Evolutionary conservation across 768 basidiomycete genomes (phyloP).

Genomic region (Suillus clintonianus): DNA sequence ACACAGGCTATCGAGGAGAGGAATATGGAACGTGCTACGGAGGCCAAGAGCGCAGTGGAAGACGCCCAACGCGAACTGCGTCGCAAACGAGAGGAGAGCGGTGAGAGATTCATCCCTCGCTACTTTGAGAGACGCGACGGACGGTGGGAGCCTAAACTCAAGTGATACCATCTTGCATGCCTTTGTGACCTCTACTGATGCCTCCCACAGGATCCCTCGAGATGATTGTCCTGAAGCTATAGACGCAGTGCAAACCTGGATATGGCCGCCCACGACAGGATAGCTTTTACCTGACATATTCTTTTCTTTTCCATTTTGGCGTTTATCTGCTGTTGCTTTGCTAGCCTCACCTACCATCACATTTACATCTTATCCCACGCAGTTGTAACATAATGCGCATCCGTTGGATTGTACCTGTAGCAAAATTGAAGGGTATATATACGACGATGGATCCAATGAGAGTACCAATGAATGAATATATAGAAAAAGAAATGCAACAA

Average conservation of each 20-base stretch:
- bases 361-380: constrained; percentile 18
- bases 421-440: constrained; percentile 39
- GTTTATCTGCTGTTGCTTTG: constrained; percentile 4
- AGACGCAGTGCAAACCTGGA: constrained; percentile 73
- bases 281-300: neutral
- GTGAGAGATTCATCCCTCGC: constrained; percentile 66
- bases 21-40: constrained; percentile 94
- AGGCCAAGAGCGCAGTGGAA: constrained; percentile 87
- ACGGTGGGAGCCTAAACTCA: constrained; percentile 80
- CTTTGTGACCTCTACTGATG: constrained; percentile 7
- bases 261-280: constrained; percentile 49
- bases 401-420: constrained; percentile 41
- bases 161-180: constrained; percentile 43
- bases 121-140: constrained; percentile 82
- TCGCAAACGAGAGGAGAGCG: constrained; percentile 70
- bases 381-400: constrained; percentile 34
- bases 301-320: neutral
- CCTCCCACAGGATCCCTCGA: constrained; percentile 57
- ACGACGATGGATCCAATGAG: constrained; percentile 10
- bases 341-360: constrained; percentile 7
- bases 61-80: constrained; percentile 87
- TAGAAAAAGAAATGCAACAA: constrained; percentile 1
- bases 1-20: constrained; percentile 83
- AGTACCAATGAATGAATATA: neutral
- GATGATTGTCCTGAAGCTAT: constrained; percentile 68